Evolutionary conservation across 805 yeast genomes (phyloP).

Genomic region (Tetrapisispora nanseiensis): DNA sequence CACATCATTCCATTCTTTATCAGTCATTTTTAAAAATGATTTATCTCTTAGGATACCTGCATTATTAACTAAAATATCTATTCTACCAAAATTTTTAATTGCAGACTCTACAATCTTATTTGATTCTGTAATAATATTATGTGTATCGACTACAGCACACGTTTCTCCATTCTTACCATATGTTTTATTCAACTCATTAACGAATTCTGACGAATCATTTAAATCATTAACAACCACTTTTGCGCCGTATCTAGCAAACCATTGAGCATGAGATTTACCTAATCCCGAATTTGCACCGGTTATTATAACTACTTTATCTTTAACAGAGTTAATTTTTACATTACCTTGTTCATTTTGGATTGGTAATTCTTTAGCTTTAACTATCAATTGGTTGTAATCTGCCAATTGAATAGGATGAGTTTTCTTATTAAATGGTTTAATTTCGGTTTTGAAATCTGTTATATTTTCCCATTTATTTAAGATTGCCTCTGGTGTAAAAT

Average conservation of each 20-base stretch:
- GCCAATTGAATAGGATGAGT: conserved; percentile 66
- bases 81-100: conserved; percentile 62
- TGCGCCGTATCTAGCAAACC: conserved; percentile 86
- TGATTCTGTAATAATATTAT: conserved; percentile 72
- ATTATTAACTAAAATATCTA: conserved; percentile 80
- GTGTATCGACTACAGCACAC: conserved; percentile 71
- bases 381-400: conserved; percentile 56
- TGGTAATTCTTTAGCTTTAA: conserved; percentile 41
- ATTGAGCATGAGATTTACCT: conserved; percentile 81
- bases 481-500: conserved; percentile 80
- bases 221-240: conserved; percentile 91
- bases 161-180: conserved; percentile 45
- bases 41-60: conserved; percentile 92
- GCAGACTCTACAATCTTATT: conserved; percentile 71
- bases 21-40: conserved; percentile 76
- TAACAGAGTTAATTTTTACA: conserved; percentile 45
- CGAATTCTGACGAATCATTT: conserved; percentile 61
- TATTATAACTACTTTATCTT: conserved; percentile 76
- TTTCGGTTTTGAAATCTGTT: conserved; percentile 44
- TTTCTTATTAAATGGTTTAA: conserved; percentile 39
- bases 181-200: conserved; percentile 53
- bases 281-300: conserved; percentile 96
- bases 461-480: conserved; percentile 56
- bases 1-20: conserved; percentile 74
- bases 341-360: conserved; percentile 46